These are phyloP conservation scores for Pichia kluyveri DNA, from an alignment of 805 yeast species.

Conservation along the genomic window DNA sequence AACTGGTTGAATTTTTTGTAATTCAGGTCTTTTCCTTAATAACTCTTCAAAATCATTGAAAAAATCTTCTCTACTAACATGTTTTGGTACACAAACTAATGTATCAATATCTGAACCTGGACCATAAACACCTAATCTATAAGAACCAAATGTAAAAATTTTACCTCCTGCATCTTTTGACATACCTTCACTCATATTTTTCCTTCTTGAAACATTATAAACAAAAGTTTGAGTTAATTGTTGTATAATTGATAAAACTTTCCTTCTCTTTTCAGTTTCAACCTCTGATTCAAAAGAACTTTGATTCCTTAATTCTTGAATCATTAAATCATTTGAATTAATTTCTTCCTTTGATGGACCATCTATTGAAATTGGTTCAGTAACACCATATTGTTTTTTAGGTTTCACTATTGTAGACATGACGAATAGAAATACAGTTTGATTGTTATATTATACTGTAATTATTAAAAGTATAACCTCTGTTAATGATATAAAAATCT, in stretches of 20 bases:
- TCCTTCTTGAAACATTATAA: slow-evolving; percentile 63
- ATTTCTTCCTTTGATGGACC: slow-evolving; percentile 81
- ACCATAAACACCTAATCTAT: slow-evolving; percentile 91
- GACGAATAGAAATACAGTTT: too few relatives aligned
- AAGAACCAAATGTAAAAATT: slow-evolving; percentile 92
- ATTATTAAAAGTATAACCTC: too few relatives aligned
- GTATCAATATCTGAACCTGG: slow-evolving; percentile 99
- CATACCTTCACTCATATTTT: slow-evolving; percentile 96
- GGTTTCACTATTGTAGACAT: background rate
- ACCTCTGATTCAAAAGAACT: slow-evolving; percentile 85
- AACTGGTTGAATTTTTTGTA: slow-evolving; percentile 86
- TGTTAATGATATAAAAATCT: too few relatives aligned
- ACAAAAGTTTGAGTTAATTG: slow-evolving; percentile 75
- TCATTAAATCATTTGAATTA: slow-evolving; percentile 61
- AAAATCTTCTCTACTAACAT: slow-evolving; percentile 83
- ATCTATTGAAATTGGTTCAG: slow-evolving; percentile 77
- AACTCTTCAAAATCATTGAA: slow-evolving; percentile 71
- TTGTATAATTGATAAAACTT: slow-evolving; percentile 65
- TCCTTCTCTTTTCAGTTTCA: slow-evolving; percentile 73
- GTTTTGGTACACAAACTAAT: slow-evolving; percentile 93
- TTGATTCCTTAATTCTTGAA: slow-evolving; percentile 68
- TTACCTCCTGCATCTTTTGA: slow-evolving; percentile 97
- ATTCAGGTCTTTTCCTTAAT: slow-evolving; percentile 63
- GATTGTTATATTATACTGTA: too few relatives aligned
- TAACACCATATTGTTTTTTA: slow-evolving; percentile 48